These are phyloP conservation scores for Pisolithus orientalis DNA, from an alignment of 768 basidiomycete species.

Conservation along the genomic window DNA sequence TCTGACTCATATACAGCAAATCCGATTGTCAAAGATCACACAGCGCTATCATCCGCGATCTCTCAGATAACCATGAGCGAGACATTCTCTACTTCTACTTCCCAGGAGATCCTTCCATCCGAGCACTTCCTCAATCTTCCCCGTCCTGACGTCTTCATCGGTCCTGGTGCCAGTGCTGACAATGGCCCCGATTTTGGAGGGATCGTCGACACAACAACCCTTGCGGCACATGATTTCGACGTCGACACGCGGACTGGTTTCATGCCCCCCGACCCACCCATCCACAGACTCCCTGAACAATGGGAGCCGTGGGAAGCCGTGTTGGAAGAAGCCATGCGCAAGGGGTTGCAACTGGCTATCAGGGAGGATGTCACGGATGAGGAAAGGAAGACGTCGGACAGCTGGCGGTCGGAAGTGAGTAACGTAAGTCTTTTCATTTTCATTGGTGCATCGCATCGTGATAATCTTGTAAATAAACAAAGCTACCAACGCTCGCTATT, in stretches of 20 bases:
- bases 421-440: conserved; percentile 32
- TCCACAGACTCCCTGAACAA: conserved; percentile 47
- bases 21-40: too few relatives aligned
- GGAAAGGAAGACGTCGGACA: conserved; percentile 36
- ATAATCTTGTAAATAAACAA: conserved; percentile 1
- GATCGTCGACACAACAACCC: conserved; percentile 47
- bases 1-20: too few relatives aligned
- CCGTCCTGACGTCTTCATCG: conserved; percentile 26
- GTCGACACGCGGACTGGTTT: conserved; percentile 90
- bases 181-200: conserved; percentile 6
- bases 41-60: too few relatives aligned
- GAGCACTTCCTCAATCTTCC: conserved; percentile 31
- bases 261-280: conserved; percentile 80
- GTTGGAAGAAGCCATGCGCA: conserved; percentile 44
- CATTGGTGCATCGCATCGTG: neutral
- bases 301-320: conserved; percentile 72
- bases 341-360: conserved; percentile 47
- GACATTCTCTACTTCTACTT: too few relatives aligned
- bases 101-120: conserved; percentile 7
- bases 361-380: conserved; percentile 33
- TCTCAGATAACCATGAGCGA: too few relatives aligned
- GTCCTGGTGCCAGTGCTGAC: neutral
- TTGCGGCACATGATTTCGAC: conserved; percentile 85
- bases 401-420: conserved; percentile 50
- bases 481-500: conserved; percentile 53